These are phyloP conservation scores for Filosporella fistucella DNA, from an alignment of 495 filamentous ascomycete species.

Conservation along the genomic window DNA sequence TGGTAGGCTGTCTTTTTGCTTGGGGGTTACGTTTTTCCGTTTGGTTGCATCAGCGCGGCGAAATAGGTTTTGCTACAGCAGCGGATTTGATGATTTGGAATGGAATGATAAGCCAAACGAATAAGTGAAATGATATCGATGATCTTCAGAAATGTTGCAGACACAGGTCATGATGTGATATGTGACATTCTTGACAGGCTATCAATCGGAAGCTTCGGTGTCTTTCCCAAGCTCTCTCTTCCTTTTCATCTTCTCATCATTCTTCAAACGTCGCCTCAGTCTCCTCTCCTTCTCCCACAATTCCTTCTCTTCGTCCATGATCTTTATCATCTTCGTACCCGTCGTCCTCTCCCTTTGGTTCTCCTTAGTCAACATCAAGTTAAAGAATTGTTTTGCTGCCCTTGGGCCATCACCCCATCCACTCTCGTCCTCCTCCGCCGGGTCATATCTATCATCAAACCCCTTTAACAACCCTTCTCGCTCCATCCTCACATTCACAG, in stretches of 20 bases:
- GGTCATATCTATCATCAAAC: not conserved
- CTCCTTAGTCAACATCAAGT: not conserved
- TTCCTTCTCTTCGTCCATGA: conserved; percentile 15
- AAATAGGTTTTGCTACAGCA: conserved; percentile 12
- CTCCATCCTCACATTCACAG: not conserved
- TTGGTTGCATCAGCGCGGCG: conserved; percentile 26
- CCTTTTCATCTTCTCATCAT: conserved; percentile 11
- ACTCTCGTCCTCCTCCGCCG: not conserved
- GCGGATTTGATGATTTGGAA: conserved; percentile 14
- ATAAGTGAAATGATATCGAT: conserved; percentile 1
- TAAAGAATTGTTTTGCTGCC: not conserved
- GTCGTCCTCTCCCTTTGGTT: conserved; percentile 1
- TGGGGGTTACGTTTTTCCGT: conserved; percentile 6
- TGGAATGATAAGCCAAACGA: conserved; percentile 7
- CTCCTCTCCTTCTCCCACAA: conserved; percentile 13
- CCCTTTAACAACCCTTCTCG: not conserved
- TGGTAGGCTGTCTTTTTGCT: conserved; percentile 2
- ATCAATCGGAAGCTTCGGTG: too few species aligned
- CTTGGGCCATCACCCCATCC: not conserved
- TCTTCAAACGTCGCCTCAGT: too few species aligned
- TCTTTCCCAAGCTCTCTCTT: not conserved
- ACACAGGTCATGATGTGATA: too few species aligned
- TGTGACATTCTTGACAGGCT: too few species aligned
- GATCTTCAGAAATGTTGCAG: not conserved
- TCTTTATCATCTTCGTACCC: conserved; percentile 13